A percentile compares a stretch with the other conserved stretches of the same genome.
Conservation (phyloP, 345 rosid genomes). For the Turnera subulata region DNA sequence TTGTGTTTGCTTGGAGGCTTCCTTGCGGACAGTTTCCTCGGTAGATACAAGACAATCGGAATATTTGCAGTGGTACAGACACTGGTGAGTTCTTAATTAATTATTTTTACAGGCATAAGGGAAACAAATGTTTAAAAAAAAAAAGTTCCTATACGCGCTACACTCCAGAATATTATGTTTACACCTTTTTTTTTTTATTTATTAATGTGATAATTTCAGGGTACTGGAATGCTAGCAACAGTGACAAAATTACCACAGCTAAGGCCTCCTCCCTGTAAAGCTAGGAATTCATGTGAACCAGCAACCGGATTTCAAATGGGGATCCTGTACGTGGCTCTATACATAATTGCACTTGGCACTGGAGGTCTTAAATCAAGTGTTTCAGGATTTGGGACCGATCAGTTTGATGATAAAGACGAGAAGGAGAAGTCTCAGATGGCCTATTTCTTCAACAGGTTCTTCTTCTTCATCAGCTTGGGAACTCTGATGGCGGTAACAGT, state of each 20-base stretch:
- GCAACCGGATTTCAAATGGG: conserved; percentile 72
- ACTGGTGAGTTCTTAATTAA: conserved; percentile 32
- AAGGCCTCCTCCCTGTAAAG: conserved; percentile 61
- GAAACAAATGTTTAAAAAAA: neutral
- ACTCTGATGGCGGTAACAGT: conserved; percentile 57
- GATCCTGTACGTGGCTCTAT: conserved; percentile 51
- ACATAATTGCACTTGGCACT: conserved; percentile 59
- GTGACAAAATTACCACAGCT: conserved; percentile 56
- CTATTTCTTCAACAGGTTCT: conserved; percentile 60
- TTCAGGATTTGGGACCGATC: conserved; percentile 67
- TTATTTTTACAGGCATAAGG: neutral
- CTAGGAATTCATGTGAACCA: conserved; percentile 35
- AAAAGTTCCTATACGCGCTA: neutral
- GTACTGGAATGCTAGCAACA: conserved; percentile 60
- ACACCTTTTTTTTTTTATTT: neutral
- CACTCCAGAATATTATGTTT: neutral
- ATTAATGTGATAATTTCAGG: conserved; percentile 45
- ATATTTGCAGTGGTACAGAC: conserved; percentile 61
- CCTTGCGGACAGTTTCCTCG: conserved; percentile 61
- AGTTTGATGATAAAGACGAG: conserved; percentile 54
- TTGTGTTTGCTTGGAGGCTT: conserved; percentile 63
- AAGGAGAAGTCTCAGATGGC: conserved; percentile 60
- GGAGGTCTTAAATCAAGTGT: conserved; percentile 71
- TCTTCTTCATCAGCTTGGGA: conserved; percentile 54
- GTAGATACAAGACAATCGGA: conserved; percentile 62